A percentile compares a stretch with the other conserved stretches of the same genome.
Conservation (phyloP, 768 basidiomycete genomes). For the Ephemerocybe angulata region DNA sequence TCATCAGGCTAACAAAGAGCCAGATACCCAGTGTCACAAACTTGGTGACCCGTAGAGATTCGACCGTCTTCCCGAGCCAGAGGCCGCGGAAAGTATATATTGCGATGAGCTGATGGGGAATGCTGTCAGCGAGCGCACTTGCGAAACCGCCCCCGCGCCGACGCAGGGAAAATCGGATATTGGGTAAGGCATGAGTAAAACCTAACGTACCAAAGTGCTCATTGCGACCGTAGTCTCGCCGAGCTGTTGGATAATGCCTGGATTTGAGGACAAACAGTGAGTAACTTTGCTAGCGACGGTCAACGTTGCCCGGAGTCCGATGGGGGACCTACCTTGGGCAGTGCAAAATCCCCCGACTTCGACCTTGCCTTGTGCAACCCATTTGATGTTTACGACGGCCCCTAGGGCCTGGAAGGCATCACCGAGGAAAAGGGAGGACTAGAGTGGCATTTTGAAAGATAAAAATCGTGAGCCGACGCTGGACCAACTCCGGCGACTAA, state of each 20-base stretch:
- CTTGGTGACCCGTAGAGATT: conserved; percentile 22
- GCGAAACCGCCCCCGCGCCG: too few species aligned
- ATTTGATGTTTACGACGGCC: conserved; percentile 27
- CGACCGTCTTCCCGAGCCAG: conserved; percentile 29
- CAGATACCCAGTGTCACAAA: conserved; percentile 28
- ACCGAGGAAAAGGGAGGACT: neutral
- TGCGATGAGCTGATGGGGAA: conserved; percentile 27
- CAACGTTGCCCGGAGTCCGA: neutral
- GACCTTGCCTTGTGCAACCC: conserved; percentile 28
- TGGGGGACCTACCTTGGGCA: conserved; percentile 23
- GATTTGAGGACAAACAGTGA: neutral
- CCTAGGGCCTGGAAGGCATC: conserved; percentile 34
- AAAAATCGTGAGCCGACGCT: neutral
- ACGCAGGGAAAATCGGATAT: too few species aligned
- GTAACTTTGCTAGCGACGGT: too few species aligned
- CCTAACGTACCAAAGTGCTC: conserved; percentile 29
- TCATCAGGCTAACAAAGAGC: conserved; percentile 33
- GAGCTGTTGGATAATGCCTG: conserved; percentile 29
- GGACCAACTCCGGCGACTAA: neutral
- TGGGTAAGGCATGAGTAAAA: too few species aligned
- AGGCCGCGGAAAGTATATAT: conserved; percentile 40
- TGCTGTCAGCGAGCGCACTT: neutral
- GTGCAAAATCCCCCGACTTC: conserved; percentile 28
- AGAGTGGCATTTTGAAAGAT: neutral
- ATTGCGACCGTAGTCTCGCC: conserved; percentile 35